These are phyloP conservation scores for Drechslerella dactyloides DNA, from an alignment of 2,329 filamentous ascomycete genomes.

Conservation along the genomic window DNA sequence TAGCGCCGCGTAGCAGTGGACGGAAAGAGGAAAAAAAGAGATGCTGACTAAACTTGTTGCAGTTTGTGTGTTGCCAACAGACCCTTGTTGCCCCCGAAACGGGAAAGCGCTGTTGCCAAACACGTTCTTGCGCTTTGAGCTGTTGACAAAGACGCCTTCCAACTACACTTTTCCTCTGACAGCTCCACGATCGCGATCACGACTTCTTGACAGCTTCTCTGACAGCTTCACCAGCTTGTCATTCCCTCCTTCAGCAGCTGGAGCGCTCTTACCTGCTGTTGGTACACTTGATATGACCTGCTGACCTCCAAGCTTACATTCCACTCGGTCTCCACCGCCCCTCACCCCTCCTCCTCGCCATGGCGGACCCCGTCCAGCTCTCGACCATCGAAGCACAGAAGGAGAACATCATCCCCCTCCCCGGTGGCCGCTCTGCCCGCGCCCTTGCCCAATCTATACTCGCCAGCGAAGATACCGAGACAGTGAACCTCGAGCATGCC, in stretches of 20 bases:
- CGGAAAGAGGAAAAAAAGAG: no score
- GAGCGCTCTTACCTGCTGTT: no score
- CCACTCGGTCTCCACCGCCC: constrained; percentile 10
- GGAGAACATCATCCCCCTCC: constrained; percentile 95
- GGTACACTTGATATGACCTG: neutral
- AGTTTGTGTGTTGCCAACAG: constrained; percentile 23
- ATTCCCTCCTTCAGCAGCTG: no score
- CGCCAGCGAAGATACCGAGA: constrained; percentile 41
- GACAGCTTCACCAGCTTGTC: no score
- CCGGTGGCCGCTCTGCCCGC: constrained; percentile 84
- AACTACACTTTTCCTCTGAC: neutral
- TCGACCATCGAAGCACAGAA: constrained; percentile 83
- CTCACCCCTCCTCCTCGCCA: constrained; percentile 53
- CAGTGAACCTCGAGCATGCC: constrained; percentile 70
- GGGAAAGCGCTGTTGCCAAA: constrained; percentile 46
- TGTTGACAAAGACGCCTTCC: neutral
- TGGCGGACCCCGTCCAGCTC: constrained; percentile 59
- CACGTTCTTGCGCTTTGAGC: neutral
- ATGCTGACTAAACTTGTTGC: no score
- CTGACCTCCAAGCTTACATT: neutral
- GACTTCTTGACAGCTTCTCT: no score
- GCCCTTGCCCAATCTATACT: constrained; percentile 69
- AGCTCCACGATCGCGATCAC: neutral
- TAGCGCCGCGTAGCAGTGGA: no score
- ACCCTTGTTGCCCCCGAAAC: constrained; percentile 48